A percentile compares a stretch with the other conserved stretches of the same genome.
phyloP scores from a whole-genome alignment of 2,329 filamentous ascomycete genomes.

The Lasiodiplodia sp. region DNA sequence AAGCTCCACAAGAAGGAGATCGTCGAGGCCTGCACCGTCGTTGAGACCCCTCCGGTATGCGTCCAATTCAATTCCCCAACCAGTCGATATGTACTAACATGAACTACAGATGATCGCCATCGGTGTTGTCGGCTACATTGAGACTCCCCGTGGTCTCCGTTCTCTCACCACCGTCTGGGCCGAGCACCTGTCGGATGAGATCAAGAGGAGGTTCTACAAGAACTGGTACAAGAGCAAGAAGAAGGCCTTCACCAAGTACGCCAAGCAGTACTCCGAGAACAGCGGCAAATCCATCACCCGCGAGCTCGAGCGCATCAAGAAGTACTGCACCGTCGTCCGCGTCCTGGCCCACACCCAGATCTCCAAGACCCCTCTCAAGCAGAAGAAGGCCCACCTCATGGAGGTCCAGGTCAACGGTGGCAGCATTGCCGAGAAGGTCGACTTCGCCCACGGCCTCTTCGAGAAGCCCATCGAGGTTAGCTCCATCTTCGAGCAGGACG shows the following conservation, averaged over 20 bases:
- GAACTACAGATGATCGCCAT: constrained; percentile 92
- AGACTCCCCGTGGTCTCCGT: constrained; percentile 98
- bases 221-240: constrained; percentile 99
- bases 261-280: constrained; percentile 99
- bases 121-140: constrained; percentile 99
- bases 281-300: constrained; percentile 89
- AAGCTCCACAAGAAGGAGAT: constrained; percentile 90
- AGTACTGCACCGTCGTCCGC: constrained; percentile 99
- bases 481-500: constrained; percentile 97
- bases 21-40: constrained; percentile 51
- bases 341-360: constrained; percentile 99
- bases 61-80: constrained; percentile 63
- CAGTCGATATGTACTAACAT: constrained; percentile 37
- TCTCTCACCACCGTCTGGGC: constrained; percentile 99
- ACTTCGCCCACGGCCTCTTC: constrained; percentile 93
- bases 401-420: constrained; percentile 99
- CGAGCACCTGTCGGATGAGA: constrained; percentile 97
- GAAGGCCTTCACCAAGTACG: constrained; percentile 99
- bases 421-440: constrained; percentile 93
- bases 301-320: constrained; percentile 99
- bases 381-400: constrained; percentile 99
- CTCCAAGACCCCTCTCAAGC: constrained; percentile 98
- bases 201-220: constrained; percentile 99
- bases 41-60: constrained; percentile 70
- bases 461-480: constrained; percentile 97